Evolutionary conservation across 2,329 filamentous ascomycete genomes (phyloP).

Genomic region (Ophiostoma sp.): DNA sequence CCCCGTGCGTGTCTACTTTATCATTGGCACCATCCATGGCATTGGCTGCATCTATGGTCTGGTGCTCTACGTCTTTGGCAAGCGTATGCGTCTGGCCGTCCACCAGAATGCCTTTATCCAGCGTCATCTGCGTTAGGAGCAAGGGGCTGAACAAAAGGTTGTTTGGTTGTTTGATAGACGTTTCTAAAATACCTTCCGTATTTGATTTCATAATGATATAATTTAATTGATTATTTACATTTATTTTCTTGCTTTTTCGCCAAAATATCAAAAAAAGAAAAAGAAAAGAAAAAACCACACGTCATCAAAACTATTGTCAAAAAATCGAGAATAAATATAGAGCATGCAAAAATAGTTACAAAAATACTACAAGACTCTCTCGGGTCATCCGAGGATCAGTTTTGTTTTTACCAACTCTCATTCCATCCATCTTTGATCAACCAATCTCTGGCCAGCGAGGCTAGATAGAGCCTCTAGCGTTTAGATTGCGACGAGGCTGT

Average conservation of each 20-base stretch:
- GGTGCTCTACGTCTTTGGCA: slow-evolving; percentile 25
- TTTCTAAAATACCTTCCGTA: background rate
- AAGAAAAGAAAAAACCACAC: no score
- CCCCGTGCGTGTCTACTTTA: slow-evolving; percentile 25
- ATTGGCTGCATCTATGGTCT: slow-evolving; percentile 25
- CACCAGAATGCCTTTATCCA: slow-evolving; percentile 24
- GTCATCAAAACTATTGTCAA: no score
- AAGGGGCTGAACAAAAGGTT: background rate
- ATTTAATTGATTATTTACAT: no score
- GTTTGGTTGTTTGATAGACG: background rate
- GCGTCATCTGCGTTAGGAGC: background rate
- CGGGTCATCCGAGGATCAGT: background rate
- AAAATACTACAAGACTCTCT: no score
- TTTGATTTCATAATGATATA: no score
- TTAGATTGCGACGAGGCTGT: slow-evolving; percentile 10
- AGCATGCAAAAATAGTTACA: no score
- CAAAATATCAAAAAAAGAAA: no score
- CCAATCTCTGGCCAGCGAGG: background rate
- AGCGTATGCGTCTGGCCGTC: slow-evolving; percentile 20
- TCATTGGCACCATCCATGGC: slow-evolving; percentile 27
- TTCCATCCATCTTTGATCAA: background rate
- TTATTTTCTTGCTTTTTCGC: no score
- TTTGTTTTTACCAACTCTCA: background rate
- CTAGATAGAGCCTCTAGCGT: slow-evolving; percentile 7
- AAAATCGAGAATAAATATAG: no score